Percentiles rank a stretch among this genome's conserved stretches.
phyloP scores from a whole-genome alignment of 2,329 filamentous ascomycete genomes.

The Nigrospora osmanthi region DNA sequence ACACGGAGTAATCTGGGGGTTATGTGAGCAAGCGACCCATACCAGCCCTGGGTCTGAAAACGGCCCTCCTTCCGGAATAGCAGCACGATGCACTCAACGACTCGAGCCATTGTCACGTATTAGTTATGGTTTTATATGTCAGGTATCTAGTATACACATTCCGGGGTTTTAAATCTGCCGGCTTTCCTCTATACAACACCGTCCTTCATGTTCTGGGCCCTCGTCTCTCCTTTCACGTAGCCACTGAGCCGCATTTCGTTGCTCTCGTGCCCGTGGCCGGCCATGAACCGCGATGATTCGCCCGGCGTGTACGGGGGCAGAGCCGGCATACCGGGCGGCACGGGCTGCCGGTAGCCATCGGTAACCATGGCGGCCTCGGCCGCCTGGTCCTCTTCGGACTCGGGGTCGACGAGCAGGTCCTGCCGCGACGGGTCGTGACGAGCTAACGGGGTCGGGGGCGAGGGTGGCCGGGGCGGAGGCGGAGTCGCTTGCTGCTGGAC shows the following conservation, averaged over 20 bases:
- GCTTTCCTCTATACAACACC: not conserved
- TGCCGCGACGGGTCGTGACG: slow-evolving; percentile 6
- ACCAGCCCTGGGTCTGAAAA: no score
- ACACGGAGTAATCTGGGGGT: no score
- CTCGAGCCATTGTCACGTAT: no score
- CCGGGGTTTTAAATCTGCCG: no score
- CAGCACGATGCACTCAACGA: no score
- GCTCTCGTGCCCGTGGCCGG: slow-evolving; percentile 22
- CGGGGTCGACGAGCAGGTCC: slow-evolving; percentile 7
- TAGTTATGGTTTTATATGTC: no score
- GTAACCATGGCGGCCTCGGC: slow-evolving; percentile 22
- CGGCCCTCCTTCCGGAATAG: no score
- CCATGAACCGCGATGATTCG: slow-evolving; percentile 17
- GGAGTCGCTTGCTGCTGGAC: not conserved
- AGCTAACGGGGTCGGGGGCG: slow-evolving; percentile 3
- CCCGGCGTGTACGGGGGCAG: slow-evolving; percentile 25
- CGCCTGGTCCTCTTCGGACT: slow-evolving; percentile 8
- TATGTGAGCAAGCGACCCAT: no score
- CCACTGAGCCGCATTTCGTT: slow-evolving; percentile 28
- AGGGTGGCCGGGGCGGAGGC: not conserved
- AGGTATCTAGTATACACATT: no score
- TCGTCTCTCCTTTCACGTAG: slow-evolving; percentile 26
- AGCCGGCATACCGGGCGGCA: slow-evolving; percentile 8
- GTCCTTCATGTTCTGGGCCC: slow-evolving; percentile 27
- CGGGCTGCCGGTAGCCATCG: slow-evolving; percentile 17